Percentiles rank a stretch among this genome's conserved stretches.
These are phyloP conservation scores for Moelleriella libera DNA, from an alignment of 2,329 filamentous ascomycete genomes.

Conservation along the genomic window DNA sequence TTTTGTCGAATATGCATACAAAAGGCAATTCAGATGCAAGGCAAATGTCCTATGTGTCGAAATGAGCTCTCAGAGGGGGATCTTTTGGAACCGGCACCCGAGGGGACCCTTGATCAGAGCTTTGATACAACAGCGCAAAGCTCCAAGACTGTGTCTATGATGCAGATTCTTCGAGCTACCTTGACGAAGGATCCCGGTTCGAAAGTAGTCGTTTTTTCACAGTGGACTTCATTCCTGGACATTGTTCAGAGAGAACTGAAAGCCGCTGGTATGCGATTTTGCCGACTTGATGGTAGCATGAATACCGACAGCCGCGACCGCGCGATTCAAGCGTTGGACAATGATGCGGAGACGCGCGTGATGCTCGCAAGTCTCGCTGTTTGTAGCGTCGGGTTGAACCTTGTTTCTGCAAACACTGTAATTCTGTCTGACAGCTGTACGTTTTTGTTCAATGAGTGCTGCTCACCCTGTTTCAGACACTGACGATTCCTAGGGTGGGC, in stretches of 20 bases:
- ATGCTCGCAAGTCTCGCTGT: constrained; percentile 73
- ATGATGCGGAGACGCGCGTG: constrained; percentile 53
- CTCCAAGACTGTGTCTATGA: constrained; percentile 69
- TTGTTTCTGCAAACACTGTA: constrained; percentile 76
- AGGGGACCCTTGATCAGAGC: constrained; percentile 31
- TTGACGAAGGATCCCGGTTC: constrained; percentile 42
- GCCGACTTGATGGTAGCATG: constrained; percentile 74
- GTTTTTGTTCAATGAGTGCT: constrained; percentile 7
- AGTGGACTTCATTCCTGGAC: constrained; percentile 64
- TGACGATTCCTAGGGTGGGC: constrained; percentile 54
- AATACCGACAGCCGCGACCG: constrained; percentile 53
- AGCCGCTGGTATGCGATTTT: constrained; percentile 44
- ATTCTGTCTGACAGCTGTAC: constrained; percentile 64
- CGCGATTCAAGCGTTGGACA: constrained; percentile 53
- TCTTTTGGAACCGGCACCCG: constrained; percentile 50
- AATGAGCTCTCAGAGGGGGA: constrained; percentile 46
- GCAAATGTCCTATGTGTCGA: constrained; percentile 77
- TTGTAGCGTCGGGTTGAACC: constrained; percentile 73
- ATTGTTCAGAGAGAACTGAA: constrained; percentile 56
- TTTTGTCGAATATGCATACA: constrained; percentile 66
- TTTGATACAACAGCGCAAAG: constrained; percentile 54
- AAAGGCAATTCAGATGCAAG: constrained; percentile 58
- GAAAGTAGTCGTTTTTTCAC: constrained; percentile 62
- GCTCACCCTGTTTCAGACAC: background rate
- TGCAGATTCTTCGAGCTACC: constrained; percentile 61